Conservation (phyloP, 108 stramenopile genomes). For the Schizochytrium sp. region DNA sequence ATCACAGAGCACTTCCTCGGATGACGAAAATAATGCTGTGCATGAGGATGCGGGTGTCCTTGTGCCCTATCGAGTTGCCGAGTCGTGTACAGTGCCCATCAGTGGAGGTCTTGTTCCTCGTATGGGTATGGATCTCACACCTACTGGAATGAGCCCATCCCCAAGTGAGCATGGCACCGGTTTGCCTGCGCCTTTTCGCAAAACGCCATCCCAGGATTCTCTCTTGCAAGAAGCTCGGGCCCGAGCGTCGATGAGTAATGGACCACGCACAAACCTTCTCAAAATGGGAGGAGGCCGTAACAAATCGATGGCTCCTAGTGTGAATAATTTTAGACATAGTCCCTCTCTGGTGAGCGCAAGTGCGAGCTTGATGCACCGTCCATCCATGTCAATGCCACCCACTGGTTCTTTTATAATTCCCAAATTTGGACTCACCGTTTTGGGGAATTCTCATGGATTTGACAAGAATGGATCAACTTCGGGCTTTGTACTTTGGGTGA, state of each 20-base stretch:
- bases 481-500: conserved; percentile 70
- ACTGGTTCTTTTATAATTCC: conserved; percentile 77
- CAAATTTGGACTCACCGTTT: conserved; percentile 90
- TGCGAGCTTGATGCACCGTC: too few species aligned
- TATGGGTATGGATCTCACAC: not conserved
- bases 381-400: too few species aligned
- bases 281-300: too few species aligned
- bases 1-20: not conserved
- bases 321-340: too few species aligned
- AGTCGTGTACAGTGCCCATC: conserved; percentile 74
- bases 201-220: too few species aligned
- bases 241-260: too few species aligned
- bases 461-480: conserved; percentile 65
- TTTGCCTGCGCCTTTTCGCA: not conserved
- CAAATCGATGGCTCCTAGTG: too few species aligned
- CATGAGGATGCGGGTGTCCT: not conserved
- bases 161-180: not conserved
- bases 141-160: not conserved
- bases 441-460: conserved; percentile 93
- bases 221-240: too few species aligned
- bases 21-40: not conserved
- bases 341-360: too few species aligned
- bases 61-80: not conserved
- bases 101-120: conserved; percentile 10
- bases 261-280: too few species aligned